Percentiles rank a stretch among this genome's conserved stretches.
Conservation (phyloP, 2,329 filamentous ascomycete genomes). For the Fusarium chaquense region DNA sequence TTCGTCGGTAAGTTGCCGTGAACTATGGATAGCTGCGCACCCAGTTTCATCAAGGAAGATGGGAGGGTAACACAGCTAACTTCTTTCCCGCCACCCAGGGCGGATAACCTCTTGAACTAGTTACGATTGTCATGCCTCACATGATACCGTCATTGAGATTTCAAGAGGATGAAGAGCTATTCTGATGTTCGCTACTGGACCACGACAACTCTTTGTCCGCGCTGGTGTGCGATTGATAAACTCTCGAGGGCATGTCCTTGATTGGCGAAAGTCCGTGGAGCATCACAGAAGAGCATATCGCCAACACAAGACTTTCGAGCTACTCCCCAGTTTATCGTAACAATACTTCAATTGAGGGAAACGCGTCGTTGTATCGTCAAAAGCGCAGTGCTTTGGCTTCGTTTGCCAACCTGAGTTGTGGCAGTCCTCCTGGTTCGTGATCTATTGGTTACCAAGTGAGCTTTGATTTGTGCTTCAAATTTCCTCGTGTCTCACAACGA, state of each 20-base stretch:
- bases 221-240: not conserved
- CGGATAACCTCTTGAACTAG: constrained; percentile 10
- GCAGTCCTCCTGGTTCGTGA: constrained; percentile 5
- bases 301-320: not conserved
- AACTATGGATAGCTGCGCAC: constrained; percentile 38
- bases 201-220: not conserved
- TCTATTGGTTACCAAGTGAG: constrained; percentile 46
- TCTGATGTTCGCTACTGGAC: not conserved
- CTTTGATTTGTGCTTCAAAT: constrained; percentile 32
- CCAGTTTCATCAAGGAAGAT: constrained; percentile 37
- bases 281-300: not conserved
- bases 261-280: not conserved
- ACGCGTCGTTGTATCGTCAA: not conserved
- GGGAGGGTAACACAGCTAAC: constrained; percentile 30
- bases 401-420: constrained; percentile 16
- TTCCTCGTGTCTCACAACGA: constrained; percentile 34
- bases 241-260: not conserved
- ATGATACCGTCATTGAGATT: not conserved
- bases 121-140: not conserved
- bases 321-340: not conserved
- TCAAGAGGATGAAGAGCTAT: not conserved
- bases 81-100: constrained; percentile 24
- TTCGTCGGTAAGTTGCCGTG: constrained; percentile 33
- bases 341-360: not conserved
- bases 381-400: not conserved